Evolutionary conservation across 192 early-diverging fungal genomes (phyloP).

Genomic region (Neocallimastix lanati): DNA sequence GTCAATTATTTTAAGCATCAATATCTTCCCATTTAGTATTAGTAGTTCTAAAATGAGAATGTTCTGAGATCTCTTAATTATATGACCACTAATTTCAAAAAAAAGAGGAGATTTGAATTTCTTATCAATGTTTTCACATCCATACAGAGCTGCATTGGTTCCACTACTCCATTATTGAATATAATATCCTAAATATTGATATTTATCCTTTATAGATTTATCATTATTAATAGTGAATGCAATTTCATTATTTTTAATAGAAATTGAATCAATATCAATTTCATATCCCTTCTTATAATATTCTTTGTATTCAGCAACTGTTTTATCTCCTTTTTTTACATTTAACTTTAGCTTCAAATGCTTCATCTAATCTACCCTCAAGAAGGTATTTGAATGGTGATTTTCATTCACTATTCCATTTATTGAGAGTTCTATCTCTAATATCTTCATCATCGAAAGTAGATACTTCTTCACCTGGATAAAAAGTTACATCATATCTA

Average conservation of each 20-base stretch:
- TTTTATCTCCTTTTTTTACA: not conserved
- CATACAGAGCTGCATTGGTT: not conserved
- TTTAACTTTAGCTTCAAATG: not conserved
- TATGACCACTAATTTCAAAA: not conserved
- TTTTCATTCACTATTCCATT: not conserved
- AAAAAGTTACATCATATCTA: not conserved
- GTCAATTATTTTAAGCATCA: not conserved
- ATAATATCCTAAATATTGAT: not conserved
- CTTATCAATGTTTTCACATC: not conserved
- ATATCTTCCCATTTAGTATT: not conserved
- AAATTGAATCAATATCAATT: not conserved
- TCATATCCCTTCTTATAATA: not conserved
- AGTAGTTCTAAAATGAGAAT: not conserved
- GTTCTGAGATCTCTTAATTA: not conserved
- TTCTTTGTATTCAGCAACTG: not conserved
- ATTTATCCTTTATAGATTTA: not conserved
- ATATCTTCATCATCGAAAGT: not conserved
- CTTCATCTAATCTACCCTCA: not conserved
- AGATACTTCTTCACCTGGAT: not conserved
- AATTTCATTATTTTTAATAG: not conserved
- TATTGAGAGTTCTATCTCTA: not conserved
- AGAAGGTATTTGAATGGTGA: not conserved
- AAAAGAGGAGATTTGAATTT: not conserved
- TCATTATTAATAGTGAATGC: not conserved
- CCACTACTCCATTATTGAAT: not conserved